Base-by-base conservation (phyloP, 768 basidiomycete genomes). In the Collybiopsis confluens region DNA sequence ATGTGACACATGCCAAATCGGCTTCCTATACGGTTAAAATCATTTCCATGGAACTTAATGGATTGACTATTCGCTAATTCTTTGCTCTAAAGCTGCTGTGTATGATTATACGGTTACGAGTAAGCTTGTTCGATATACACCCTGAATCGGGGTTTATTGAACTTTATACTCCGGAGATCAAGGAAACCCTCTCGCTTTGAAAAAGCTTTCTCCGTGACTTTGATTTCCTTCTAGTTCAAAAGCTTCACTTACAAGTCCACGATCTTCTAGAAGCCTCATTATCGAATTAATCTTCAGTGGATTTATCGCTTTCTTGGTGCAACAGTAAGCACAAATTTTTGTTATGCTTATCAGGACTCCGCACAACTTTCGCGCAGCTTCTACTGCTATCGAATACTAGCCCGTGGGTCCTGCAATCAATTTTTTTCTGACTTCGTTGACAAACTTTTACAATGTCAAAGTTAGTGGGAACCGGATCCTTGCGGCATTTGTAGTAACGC, bases 271-370 rank as follows among this genome's bases (percentile, higher is more conserved):
- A 16, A 48, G 33, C n/a, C 52, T 57, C 15, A 33, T 57, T 9
- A 54, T 54, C 3, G 52, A 57, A 28, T 35, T 57, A 7, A 40
- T 57, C 37, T 57, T 57, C 20, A 57, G 56, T 28, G 56, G 52
- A n/a, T 28, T 38, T 2, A 54, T 57, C 36, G 56, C 56, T 1
- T 47, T 57, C n/a, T 36, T 46, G 9, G 52, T 54, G 2, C 52
- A 54, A 30, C 52, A 46, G 52, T 54, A 21, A 36, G 52, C 9
- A 5, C 18, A 13, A 28, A n/a, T 51, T 15, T 21, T 51, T 1
- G 16, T 41, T 4, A n/a, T n/a, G n/a, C n/a, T n/a, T n/a, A n/a
- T n/a, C n/a, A n/a, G n/a, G n/a, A n/a, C n/a, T n/a, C n/a, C n/a
- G n/a, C n/a, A n/a, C n/a, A n/a, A 4, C 15, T 15, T 45, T n/a